Evolutionary conservation across 768 basidiomycete genomes (phyloP), one percentile per base, ranked within the genome.

Genomic region (Suillus lakei): DNA sequence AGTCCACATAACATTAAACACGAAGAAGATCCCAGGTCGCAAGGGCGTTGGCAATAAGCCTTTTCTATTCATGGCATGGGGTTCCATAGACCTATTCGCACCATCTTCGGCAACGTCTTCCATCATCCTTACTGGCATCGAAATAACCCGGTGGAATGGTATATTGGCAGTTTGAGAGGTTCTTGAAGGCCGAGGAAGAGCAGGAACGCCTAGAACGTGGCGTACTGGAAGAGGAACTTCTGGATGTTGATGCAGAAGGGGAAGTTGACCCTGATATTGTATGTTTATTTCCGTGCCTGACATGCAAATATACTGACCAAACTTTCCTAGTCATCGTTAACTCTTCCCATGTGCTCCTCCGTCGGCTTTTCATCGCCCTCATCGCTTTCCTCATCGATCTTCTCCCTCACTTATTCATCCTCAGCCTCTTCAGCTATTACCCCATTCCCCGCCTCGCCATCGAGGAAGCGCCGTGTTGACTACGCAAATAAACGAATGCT

Each of bases 1-100:
- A 54, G 76, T 92, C 13, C 90, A 92, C 65, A 88, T 92, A 58
- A 88, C 89, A 2, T 73, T 88, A 50, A 88, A 90, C 69, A 83
- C 81, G 4, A 77, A 77, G 12, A 74, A 78, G n/a, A 74, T 91
- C 16, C 83, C 83, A 13, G 74, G 78, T 2, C 85, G 89, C 12
- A 83, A 83, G 66, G 90, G 90, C 5, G 75, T 74, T 2, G 85
- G 89, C 4, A 91, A 91, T 70, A 80, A 80, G 32, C 91, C 91
- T 0, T 82, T 83, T 65, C 78, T 91, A 12, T 91, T 92, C 73
- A 68, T 70, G 8, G 88, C 88, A 1, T 76, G 78, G 26, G 87
- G 86, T 0, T 77, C 75, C 3, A 46, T 76, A 43, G 74, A 72
- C n/a, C 34, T 76, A 32, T 72, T 68, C 10, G 26, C 71, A 50